Evolutionary conservation across 805 yeast species (phyloP), one percentile per base, ranked within the genome.

Genomic region (Jamesozyma piceae): DNA sequence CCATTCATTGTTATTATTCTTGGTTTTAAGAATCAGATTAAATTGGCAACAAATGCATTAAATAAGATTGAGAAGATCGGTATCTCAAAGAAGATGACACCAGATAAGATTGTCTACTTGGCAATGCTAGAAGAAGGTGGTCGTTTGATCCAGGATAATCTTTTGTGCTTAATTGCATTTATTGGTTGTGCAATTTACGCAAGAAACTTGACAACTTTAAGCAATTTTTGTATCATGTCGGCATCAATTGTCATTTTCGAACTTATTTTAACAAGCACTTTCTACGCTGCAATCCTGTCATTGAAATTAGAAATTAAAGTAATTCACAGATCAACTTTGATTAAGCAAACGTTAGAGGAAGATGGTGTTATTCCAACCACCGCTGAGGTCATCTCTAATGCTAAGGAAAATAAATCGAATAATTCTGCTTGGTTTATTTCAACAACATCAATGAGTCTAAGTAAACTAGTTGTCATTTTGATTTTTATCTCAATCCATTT

Each of bases 1-100:
- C 98, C 98, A 19, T 90, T 90, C 63, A 73, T 90, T 56, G 95
- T 90, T 19, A 87, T 95, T 18, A 80, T 87, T 4, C 77, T 90
- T 57, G 98, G 97, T 2, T 90, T 90, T 65, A 88, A 86, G 59
- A 83, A 85, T 60, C 87, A 89, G 55, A 75, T 86, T 17, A 69
- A 77, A 11, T 72, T 88, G 49, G 82, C 96, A 1, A 66, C 73
- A 18, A 73, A 75, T 37, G 79, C 81, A 20, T 55, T 75, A 52
- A 62, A 65, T 32, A 57, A 62, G 39, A 56, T 55, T 55, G 48
- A 58, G 54, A 52, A 52, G 43, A 50, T 60, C 38, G 65, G 63
- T 21, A 50, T 66, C 17, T 58, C 69, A 29, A 57, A 54, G 30
- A 58, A 54, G 37, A 50, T 49, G 29, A 50, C 55, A 13, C 53